Evolutionary conservation across 169 alveolate species (phyloP), one percentile per base, ranked within the genome.

Genomic region (Plasmodium adleri): DNA sequence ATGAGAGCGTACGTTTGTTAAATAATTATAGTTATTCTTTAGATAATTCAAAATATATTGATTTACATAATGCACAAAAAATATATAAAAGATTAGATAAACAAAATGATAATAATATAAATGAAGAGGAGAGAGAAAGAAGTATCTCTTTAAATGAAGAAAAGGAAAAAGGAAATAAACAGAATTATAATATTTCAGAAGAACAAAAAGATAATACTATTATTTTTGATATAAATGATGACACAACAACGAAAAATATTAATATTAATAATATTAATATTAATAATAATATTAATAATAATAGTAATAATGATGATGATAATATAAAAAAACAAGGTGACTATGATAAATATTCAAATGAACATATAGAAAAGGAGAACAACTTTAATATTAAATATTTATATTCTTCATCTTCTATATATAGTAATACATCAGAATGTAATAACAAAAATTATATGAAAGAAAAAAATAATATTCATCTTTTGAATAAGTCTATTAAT

Each of bases 381-480:
- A n/a, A 1, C 64, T 56, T 56, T 56, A 56, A 56, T 15, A 13
- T 56, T 13, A 22, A 56, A 17, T 56, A 17, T 22, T 15, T 56
- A 56, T 56, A 56, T 56, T 56, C 64, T 2, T 56, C 64, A 56
- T 56, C 64, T 3, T 52, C 62, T n/a, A 13, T 22, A 56, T 17
- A 22, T 56, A 22, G 24, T 56, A 12, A 15, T 56, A 56, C 22
- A 17, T 56, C 64, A 12, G 28, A 56, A 15, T 17, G 24, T 39
- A 39, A 0, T 39, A 39, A 8, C 47, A 39, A 39, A 39, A 39
- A 39, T 39, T 39, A 39, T 56, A 22, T 17, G 64, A 13, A 56
- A 15, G 64, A 15, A 56, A 56, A 56, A 56, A 56, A 56, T 3
- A 56, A 56, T 12, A 56, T 17, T 56, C 3, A 56, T 17, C 32